These are phyloP conservation scores for Rosa persica DNA, from an alignment of 306 rosid species.

Conservation along the genomic window DNA sequence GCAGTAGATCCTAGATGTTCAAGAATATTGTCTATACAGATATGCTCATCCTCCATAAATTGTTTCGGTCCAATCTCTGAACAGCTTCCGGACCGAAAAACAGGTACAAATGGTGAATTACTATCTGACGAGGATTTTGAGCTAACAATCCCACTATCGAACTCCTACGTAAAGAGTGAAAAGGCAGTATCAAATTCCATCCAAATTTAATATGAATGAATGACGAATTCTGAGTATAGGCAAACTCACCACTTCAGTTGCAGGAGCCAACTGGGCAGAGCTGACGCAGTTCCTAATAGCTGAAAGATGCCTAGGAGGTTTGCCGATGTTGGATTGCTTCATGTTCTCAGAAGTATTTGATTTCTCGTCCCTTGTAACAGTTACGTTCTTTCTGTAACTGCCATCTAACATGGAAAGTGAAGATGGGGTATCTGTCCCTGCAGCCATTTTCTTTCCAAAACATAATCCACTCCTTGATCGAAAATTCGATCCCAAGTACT, in stretches of 20 bases:
- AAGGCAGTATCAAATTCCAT: constrained; percentile 1
- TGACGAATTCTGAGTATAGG: not conserved
- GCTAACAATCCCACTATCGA: constrained; percentile 23
- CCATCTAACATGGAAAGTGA: constrained; percentile 33
- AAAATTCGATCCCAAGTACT: not conserved
- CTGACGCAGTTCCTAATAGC: constrained; percentile 33
- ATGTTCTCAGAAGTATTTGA: constrained; percentile 22
- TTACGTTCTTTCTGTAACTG: constrained; percentile 31
- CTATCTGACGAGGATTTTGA: constrained; percentile 30
- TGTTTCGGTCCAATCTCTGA: constrained; percentile 41
- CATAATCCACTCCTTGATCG: constrained; percentile 23
- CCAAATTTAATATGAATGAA: not conserved
- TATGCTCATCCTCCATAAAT: constrained; percentile 43
- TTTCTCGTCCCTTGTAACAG: constrained; percentile 31
- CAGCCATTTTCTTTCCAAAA: constrained; percentile 38
- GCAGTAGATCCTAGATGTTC: constrained; percentile 30
- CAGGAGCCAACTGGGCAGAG: constrained; percentile 35
- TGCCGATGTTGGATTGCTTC: constrained; percentile 28
- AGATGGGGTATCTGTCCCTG: constrained; percentile 38
- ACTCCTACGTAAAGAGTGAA: constrained; percentile 24
- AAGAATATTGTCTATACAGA: constrained; percentile 33
- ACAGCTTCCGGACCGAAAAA: constrained; percentile 44
- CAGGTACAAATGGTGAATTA: constrained; percentile 25
- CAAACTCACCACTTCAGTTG: constrained; percentile 29
- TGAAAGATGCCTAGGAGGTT: constrained; percentile 37